These are phyloP conservation scores for Starmerella geochares DNA, from an alignment of 805 yeast genomes.

Conservation along the genomic window DNA sequence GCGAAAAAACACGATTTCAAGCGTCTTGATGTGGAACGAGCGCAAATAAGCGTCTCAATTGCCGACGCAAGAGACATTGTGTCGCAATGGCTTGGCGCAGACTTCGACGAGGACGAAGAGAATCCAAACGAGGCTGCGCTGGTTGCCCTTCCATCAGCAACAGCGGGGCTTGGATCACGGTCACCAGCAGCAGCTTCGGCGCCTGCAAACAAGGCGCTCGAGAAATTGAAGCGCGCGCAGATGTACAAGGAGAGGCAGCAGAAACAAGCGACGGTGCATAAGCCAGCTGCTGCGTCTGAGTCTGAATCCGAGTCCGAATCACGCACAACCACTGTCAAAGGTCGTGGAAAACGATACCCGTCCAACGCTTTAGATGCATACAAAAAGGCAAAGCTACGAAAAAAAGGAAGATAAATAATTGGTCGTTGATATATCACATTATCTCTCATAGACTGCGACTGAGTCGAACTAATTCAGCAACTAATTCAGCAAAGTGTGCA, in stretches of 20 bases:
- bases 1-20: slow-evolving; percentile 15
- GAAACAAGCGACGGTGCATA: not conserved
- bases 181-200: not conserved
- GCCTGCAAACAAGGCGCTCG: slow-evolving; percentile 12
- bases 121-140: slow-evolving; percentile 6
- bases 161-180: slow-evolving; percentile 18
- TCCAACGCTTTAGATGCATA: slow-evolving; percentile 19
- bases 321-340: slow-evolving; percentile 7
- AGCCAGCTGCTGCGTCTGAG: not conserved
- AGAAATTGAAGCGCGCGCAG: slow-evolving; percentile 4
- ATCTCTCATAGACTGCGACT: no score
- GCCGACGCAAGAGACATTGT: slow-evolving; percentile 22
- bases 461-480: not conserved
- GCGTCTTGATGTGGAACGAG: slow-evolving; percentile 23
- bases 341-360: not conserved
- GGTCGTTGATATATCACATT: not conserved
- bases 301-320: slow-evolving; percentile 17
- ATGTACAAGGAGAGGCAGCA: not conserved
- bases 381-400: slow-evolving; percentile 12
- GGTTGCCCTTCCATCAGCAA: slow-evolving; percentile 2
- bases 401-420: slow-evolving; percentile 1
- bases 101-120: slow-evolving; percentile 9
- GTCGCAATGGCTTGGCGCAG: slow-evolving; percentile 21
- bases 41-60: slow-evolving; percentile 18
- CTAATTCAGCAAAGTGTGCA: slow-evolving; percentile 11